Conservation (phyloP, 139 green algal species). For the Microglena sp. region DNA sequence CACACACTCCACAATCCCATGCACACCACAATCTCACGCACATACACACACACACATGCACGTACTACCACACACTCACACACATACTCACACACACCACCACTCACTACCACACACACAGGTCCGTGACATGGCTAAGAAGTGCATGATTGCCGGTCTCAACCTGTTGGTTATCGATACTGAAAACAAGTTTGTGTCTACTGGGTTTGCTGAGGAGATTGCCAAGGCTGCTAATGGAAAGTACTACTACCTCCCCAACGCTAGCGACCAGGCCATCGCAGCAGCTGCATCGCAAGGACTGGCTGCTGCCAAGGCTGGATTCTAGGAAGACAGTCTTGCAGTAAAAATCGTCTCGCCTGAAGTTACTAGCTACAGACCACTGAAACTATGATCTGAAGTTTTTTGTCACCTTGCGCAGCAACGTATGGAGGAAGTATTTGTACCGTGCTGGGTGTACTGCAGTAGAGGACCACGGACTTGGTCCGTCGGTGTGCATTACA, state of each 20-base stretch:
- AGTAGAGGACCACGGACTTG: no score
- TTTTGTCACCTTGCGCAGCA: no score
- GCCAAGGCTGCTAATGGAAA: constrained; percentile 56
- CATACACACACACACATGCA: neutral
- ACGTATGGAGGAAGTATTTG: no score
- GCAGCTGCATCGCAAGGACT: constrained; percentile 72
- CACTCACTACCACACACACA: constrained; percentile 28
- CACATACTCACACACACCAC: neutral
- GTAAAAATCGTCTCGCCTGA: no score
- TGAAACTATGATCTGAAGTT: no score
- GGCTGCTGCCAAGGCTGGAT: constrained; percentile 57
- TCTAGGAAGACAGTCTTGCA: no score
- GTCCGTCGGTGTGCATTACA: no score
- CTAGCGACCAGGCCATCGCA: constrained; percentile 79
- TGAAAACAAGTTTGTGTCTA: constrained; percentile 99
- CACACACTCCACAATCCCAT: no score
- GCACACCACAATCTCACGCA: no score
- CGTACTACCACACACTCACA: neutral
- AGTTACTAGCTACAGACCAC: no score
- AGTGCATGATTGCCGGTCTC: constrained; percentile 53
- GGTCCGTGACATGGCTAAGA: constrained; percentile 90
- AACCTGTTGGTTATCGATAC: constrained; percentile 98
- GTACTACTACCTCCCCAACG: constrained; percentile 98
- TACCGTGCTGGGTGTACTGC: no score
- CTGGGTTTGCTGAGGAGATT: constrained; percentile 97